These are phyloP conservation scores for Penstemon eatonii DNA, from an alignment of 257 asterid genomes.

Conservation along the genomic window DNA sequence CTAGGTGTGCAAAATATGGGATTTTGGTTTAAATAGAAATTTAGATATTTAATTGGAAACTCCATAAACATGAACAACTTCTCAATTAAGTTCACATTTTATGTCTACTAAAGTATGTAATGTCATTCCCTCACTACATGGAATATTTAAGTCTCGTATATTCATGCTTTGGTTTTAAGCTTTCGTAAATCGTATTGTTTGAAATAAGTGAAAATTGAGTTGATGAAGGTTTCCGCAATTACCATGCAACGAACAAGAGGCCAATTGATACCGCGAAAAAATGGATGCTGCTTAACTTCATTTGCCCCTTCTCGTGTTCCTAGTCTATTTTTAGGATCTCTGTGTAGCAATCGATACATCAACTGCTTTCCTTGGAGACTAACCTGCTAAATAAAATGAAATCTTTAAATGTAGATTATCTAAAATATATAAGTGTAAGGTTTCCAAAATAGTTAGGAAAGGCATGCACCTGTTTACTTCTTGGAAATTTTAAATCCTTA, in stretches of 20 bases:
- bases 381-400: conserved; percentile 43
- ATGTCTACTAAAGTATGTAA: neutral
- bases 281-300: conserved; percentile 86
- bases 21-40: too few relatives aligned
- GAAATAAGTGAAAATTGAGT: neutral
- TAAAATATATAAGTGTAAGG: too few relatives aligned
- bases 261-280: conserved; percentile 90
- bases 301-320: conserved; percentile 92
- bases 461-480: conserved; percentile 50
- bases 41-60: too few relatives aligned
- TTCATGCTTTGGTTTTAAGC: too few relatives aligned
- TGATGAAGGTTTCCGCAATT: conserved; percentile 8
- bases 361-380: conserved; percentile 89
- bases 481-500: conserved; percentile 85
- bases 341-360: conserved; percentile 78
- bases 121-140: too few relatives aligned
- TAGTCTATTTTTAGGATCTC: conserved; percentile 93
- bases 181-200: too few relatives aligned
- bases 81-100: neutral
- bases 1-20: too few relatives aligned
- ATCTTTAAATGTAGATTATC: too few relatives aligned
- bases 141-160: too few relatives aligned
- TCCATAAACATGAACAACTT: too few relatives aligned
- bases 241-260: conserved; percentile 95
- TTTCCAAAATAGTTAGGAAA: neutral